Evolutionary conservation across 495 filamentous ascomycete genomes (phyloP), one percentile per base, ranked within the genome.

Genomic region (Penicillium daleae): DNA sequence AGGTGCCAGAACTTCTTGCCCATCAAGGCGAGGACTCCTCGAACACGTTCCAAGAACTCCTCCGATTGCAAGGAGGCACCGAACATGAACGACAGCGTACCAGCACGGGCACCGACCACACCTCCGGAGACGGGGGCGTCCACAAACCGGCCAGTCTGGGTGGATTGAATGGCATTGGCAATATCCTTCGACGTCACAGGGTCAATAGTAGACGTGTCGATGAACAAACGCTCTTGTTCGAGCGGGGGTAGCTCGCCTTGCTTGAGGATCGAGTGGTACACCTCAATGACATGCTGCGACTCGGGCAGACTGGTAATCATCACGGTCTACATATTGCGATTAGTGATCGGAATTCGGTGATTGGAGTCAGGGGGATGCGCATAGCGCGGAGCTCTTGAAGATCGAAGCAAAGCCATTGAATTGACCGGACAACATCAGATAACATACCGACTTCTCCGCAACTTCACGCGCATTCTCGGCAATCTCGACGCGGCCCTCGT

Each of bases 101-200:
- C 91, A 24, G 90, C 89, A 5, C 83, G 80, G 32, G 91, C 91
- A 10, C 90, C 91, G n/a, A 93, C 89, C 0, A 92, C 89, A 15
- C 91, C 91, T n/a, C 91, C 91, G 0, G 91, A 94, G 78, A 94
- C 90, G 6, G 91, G 91, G 26, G 91, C 91, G 66, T 94, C 91
- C 35, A 92, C 86, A 56, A 94, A 94, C 17, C 78, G 76, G 27
- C 85, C 83, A 55, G 81, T 73, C 3, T 82, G 69, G 0, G 85
- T 82, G 22, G 81, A 73, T 33, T 86, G 77, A 22, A 92, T 84
- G 15, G 80, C 79, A 35, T 84, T 80, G 8, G 89, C 88, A 31
- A 93, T 83, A 60, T 86, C 81, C 58, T 83, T 84, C 3, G 90
- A 92, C 2, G 92, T 88, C 21, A 85, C 80, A 0, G 92, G 91